Base-by-base conservation (phyloP, 768 basidiomycete genomes). In the Fomitopsis pulvina region DNA sequence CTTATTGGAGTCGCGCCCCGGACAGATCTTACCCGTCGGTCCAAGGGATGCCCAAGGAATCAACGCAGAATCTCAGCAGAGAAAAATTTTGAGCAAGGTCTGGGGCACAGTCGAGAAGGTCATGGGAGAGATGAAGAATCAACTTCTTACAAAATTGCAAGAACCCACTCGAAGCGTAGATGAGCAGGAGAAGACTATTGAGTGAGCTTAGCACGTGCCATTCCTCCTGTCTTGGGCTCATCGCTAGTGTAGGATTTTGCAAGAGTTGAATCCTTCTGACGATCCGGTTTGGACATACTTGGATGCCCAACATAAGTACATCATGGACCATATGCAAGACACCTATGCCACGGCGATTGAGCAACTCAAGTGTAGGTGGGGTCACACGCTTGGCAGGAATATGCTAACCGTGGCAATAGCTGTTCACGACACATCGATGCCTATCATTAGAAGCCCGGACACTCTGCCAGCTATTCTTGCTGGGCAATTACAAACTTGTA, bases 251-350 rank as follows among this genome's bases (percentile, higher is more conserved):
- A 98, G 95, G 60, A 86, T 97, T 43, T 68, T 98, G 27, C 71
- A 93, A 44, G 95, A 99, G 55, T 68, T 99, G 50, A 89, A 87
- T 58, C 75, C 81, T 1, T 75, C 81, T 10, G 92, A 95, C 51
- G 95, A 99, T 61, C 91, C 94, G 0, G 79, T 92, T 39, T 99
- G 95, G 96, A 81, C 85, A 8, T 99, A 89, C 66, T 89, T 99
- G 57, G 96, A 98, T 58, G 83, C 83, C 49, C 94, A 98, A 56
- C 92, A 98, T 62, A 78, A 81, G 38, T 79, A 91, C 60, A 91
- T 97, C 42, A 69, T 94, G 58, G 79, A 84, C 28, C 79, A 79
- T 48, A 87, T 94, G 80, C 80, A 77, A 56, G 73, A 74, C 28
- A 66, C 79, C 2, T 85, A 83, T 66, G 69, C 71, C 40, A 68